Percentiles rank a stretch among this genome's conserved stretches.
These are phyloP conservation scores for Penicillium silybi DNA, from an alignment of 495 filamentous ascomycete species.

Conservation along the genomic window DNA sequence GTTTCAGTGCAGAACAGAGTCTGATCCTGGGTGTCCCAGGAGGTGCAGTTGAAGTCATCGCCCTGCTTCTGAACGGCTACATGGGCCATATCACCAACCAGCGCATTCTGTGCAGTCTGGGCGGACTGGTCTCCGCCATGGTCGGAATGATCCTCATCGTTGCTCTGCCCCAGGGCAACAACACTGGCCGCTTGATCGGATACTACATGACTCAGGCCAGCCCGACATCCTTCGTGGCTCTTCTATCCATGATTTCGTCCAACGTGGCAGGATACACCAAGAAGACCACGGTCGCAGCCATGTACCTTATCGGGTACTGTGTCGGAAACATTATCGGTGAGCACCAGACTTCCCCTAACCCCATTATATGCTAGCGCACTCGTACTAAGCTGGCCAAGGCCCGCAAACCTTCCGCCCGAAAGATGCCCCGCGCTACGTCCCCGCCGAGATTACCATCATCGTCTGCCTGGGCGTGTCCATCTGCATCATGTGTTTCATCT, in stretches of 20 bases:
- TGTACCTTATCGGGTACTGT: constrained; percentile 68
- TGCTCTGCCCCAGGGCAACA: constrained; percentile 55
- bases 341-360: background rate
- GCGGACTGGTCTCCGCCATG: constrained; percentile 34
- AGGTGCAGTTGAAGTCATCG: constrained; percentile 62
- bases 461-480: constrained; percentile 58
- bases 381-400: constrained; percentile 17
- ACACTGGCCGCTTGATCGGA: constrained; percentile 55
- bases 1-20: constrained; percentile 54
- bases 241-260: constrained; percentile 53
- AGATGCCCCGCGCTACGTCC: constrained; percentile 59
- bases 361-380: background rate
- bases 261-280: constrained; percentile 74
- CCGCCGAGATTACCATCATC: constrained; percentile 65
- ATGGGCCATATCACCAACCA: constrained; percentile 56
- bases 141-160: constrained; percentile 64
- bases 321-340: constrained; percentile 44
- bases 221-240: constrained; percentile 46
- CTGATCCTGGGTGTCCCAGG: constrained; percentile 64
- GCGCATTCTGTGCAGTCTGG: constrained; percentile 46
- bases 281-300: constrained; percentile 67
- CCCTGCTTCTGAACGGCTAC: constrained; percentile 55
- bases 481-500: constrained; percentile 56
- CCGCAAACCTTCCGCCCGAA: constrained; percentile 57
- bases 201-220: constrained; percentile 61